Evolutionary conservation across 2,329 filamentous ascomycete species (phyloP), one percentile per base, ranked within the genome.

Genomic region (Penicillium sp.): DNA sequence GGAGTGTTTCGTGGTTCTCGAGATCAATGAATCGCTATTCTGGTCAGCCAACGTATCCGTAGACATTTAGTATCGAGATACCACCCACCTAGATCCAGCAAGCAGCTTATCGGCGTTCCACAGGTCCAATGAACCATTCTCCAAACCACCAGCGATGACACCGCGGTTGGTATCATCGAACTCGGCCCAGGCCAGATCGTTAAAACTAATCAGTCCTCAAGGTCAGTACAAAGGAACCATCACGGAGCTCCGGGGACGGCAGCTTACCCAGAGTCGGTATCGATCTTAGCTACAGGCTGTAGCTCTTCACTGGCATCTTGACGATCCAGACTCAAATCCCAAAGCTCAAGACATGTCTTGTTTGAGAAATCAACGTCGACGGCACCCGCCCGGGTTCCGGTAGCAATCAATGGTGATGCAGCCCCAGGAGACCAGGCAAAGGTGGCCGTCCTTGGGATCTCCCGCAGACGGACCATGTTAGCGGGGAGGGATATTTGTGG

Each of bases 281-380:
- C 88, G 74, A 98, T 88, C 79, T 89, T 94, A 65, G 88, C 91
- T 73, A 93, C 82, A 64, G 95, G 93, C 78, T 93, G 89, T 60
- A 97, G 88, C 82, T 98, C 95, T 58, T 92, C 84, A 59, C 88
- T 89, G 73, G 91, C 88, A 64, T 90, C 85, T 65, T 87, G 81
- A 78, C 88, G 88, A 78, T 96, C 92, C 68, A 98, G 84, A 74
- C 88, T 89, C 69, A 99, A 84, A 80, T 98, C 92, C 95, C 95
- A 99, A 64, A 99, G 85, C 83, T 99, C 95, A 61, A 99, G 83
- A 81, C 94, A 94, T 67, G 93, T 97, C 78, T 98, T 93, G 78
- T 95, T 95, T 30, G 95, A 98, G 81, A 99, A 99, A 79, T 98
- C 93, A 71, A 92, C 93, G 80, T 96, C 93, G 45, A 99, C 93